Conservation (phyloP, 2,329 filamentous ascomycete genomes). For the Calonectria hawksworthii region DNA sequence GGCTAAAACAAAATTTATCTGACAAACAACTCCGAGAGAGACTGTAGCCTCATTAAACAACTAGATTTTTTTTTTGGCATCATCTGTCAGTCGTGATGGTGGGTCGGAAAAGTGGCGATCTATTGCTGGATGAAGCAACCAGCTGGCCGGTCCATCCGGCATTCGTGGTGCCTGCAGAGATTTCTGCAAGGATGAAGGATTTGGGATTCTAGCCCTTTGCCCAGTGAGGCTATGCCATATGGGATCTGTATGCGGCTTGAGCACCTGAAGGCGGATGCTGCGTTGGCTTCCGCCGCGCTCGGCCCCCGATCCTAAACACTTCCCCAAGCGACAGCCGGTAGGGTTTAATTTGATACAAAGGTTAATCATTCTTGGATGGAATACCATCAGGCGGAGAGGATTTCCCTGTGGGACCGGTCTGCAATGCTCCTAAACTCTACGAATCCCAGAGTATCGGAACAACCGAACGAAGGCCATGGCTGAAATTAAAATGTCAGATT, state of each 20-base stretch:
- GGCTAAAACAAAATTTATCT: background rate
- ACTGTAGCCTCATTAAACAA: background rate
- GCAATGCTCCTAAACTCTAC: background rate
- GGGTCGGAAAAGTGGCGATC: background rate
- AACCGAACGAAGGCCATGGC: background rate
- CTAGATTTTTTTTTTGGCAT: background rate
- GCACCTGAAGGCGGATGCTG: background rate
- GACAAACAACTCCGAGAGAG: background rate
- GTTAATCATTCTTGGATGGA: background rate
- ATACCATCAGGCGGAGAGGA: background rate
- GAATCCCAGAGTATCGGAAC: background rate
- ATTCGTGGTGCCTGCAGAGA: background rate
- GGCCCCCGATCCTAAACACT: background rate
- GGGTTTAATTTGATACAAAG: background rate
- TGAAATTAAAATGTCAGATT: background rate
- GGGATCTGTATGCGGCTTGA: background rate
- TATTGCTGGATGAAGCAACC: background rate
- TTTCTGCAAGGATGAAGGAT: background rate
- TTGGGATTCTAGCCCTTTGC: background rate
- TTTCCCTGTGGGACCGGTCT: background rate
- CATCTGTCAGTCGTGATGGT: background rate
- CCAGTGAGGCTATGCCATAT: background rate
- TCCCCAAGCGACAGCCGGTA: background rate
- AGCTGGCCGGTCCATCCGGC: background rate
- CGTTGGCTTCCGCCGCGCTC: background rate